Percentiles rank a stretch among this genome's conserved stretches.
These are phyloP conservation scores for Monilinia laxa DNA, from an alignment of 2,329 filamentous ascomycete genomes.

Conservation along the genomic window DNA sequence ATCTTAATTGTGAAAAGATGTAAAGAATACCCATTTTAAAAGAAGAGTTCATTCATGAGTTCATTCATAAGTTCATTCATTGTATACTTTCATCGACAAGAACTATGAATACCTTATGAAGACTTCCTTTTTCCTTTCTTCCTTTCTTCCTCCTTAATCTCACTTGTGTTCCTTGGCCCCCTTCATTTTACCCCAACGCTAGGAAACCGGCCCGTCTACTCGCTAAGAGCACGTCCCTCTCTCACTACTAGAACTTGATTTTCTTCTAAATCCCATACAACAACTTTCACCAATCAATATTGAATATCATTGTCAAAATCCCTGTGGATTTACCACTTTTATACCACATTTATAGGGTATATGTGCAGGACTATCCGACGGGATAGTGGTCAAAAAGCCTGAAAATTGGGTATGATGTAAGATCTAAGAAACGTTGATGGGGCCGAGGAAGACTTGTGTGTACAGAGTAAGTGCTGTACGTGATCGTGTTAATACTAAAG, in stretches of 20 bases:
- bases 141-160: neutral
- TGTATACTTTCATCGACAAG: too few relatives aligned
- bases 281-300: slow-evolving; percentile 15
- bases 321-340: slow-evolving; percentile 1
- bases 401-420: slow-evolving; percentile 12
- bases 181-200: neutral
- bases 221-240: neutral
- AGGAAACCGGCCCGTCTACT: neutral
- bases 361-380: neutral
- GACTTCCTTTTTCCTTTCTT: too few relatives aligned
- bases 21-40: neutral
- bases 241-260: slow-evolving; percentile 2
- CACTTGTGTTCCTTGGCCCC: neutral
- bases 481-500: neutral
- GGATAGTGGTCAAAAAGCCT: neutral
- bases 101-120: too few relatives aligned
- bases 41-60: too few relatives aligned
- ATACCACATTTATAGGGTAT: slow-evolving; percentile 6
- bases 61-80: too few relatives aligned
- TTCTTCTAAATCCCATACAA: neutral
- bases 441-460: neutral
- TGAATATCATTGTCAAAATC: slow-evolving; percentile 13
- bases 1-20: neutral
- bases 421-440: neutral
- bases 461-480: neutral